A percentile compares a stretch with the other conserved stretches of the same genome.
These are phyloP conservation scores for Lactarius pseudohatsudake DNA, from an alignment of 768 basidiomycete genomes.

Conservation along the genomic window DNA sequence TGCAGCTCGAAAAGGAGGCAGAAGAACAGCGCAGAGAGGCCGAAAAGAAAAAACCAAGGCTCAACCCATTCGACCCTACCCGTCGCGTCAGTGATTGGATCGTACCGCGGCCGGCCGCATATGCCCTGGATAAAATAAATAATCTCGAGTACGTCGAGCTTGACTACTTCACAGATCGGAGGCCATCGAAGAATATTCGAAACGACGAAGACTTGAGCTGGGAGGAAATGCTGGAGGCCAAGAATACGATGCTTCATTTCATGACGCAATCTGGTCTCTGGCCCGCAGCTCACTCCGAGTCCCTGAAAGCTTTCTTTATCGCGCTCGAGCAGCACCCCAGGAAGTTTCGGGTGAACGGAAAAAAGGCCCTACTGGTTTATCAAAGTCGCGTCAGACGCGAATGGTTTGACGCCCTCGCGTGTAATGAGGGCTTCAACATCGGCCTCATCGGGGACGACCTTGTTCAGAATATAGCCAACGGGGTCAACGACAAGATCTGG, in stretches of 20 bases:
- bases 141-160: not conserved
- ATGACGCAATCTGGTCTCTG: not conserved
- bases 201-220: not conserved
- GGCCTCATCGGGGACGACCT: not conserved
- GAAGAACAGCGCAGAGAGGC: not conserved
- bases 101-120: not conserved
- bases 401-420: not conserved
- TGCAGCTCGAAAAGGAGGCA: not conserved
- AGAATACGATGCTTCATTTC: not conserved
- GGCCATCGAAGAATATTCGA: not conserved
- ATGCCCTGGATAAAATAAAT: not conserved
- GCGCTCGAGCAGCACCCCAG: not conserved
- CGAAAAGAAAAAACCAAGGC: not conserved
- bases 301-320: not conserved
- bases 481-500: not conserved
- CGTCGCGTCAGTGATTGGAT: not conserved
- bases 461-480: not conserved
- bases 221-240: constrained; percentile 1
- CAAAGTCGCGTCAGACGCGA: not conserved
- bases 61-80: not conserved
- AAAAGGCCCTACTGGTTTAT: not conserved
- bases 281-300: not conserved
- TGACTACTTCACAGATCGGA: not conserved
- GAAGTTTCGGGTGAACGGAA: not conserved
- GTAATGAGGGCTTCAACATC: not conserved